Evolutionary conservation across 805 yeast species (phyloP), one percentile per base, ranked within the genome.

Genomic region (Sugiyamaella boreocaroliniensis): DNA sequence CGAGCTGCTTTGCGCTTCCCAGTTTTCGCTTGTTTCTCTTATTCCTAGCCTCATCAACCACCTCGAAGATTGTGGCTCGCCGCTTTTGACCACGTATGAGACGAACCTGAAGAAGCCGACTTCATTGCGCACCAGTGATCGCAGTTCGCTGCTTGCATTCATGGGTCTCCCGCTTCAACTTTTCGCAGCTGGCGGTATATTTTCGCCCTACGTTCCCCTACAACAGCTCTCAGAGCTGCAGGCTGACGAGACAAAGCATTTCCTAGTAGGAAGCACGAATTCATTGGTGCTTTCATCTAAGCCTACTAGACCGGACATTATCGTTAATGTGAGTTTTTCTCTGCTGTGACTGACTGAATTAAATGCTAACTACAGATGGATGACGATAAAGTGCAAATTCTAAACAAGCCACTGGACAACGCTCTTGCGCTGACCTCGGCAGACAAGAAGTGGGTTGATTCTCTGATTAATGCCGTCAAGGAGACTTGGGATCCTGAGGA

Each of bases 201-300:
- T 95, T 75, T 84, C 85, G 60, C 98, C 99, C 1, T 93, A 92
- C 69, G 76, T 90, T n/a, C 95, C 98, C 0, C 71, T 93, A 51
- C 99, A 92, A 67, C 98, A 92, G 64, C 71, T 92, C 52, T 86
- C 85, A 49, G 89, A 86, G 59, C 72, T 93, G 49, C 74, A 72
- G 32, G 75, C 77, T 18, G 71, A 73, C 1, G 77, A 76, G 48
- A 77, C 90, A 0, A 71, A 76, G 37, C 81, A 82, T 64, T 93
- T 81, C 59, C 71, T 87, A 64, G 78, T 88, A 47, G 99, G 99
- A 0, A 83, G 95, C 43, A 89, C 97, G 4, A 93, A 93, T 69
- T 82, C 90, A 42, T 71, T 93, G 41, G 72, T 93, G 43, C 70
- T 86, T 45, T 84, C 83, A 61, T 88, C 83, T 56, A 80, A 80